phyloP scores from a whole-genome alignment of 495 filamentous ascomycete genomes.

The Staphylotrichum longicolle region DNA sequence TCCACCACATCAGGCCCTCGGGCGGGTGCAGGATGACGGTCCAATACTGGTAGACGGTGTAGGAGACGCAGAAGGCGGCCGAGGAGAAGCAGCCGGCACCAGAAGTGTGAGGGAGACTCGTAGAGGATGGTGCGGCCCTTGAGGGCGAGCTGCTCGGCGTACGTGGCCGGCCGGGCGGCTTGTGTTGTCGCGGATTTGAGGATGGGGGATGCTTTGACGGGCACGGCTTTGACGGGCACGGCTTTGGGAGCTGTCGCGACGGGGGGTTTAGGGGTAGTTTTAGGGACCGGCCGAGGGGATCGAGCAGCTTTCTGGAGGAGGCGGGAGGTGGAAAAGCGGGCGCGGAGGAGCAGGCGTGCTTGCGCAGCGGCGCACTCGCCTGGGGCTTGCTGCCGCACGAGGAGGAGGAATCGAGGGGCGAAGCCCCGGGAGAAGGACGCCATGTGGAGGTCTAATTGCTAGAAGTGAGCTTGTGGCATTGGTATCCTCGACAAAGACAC shows the following conservation, averaged over 20 bases:
- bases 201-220: conserved; percentile 4
- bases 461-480: neutral
- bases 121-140: conserved; percentile 55
- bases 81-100: conserved; percentile 57
- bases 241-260: conserved; percentile 2
- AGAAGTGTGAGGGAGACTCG: conserved; percentile 58
- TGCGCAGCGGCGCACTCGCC: conserved; percentile 15
- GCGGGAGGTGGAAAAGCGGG: conserved; percentile 18
- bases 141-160: conserved; percentile 44
- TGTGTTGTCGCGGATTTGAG: conserved; percentile 3
- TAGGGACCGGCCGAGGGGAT: neutral
- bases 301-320: conserved; percentile 21
- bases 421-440: conserved; percentile 29
- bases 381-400: conserved; percentile 19
- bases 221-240: neutral
- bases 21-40: conserved; percentile 44
- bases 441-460: conserved; percentile 16
- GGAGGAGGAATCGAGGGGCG: conserved; percentile 17
- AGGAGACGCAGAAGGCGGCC: conserved; percentile 56
- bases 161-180: conserved; percentile 27
- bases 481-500: no score
- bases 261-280: conserved; percentile 10
- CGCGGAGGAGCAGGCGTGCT: conserved; percentile 9
- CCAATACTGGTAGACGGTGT: conserved; percentile 56
- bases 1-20: conserved; percentile 41